Evolutionary conservation across 371 early-diverging fungal genomes (phyloP).

Genomic region (Mortierella sp.): DNA sequence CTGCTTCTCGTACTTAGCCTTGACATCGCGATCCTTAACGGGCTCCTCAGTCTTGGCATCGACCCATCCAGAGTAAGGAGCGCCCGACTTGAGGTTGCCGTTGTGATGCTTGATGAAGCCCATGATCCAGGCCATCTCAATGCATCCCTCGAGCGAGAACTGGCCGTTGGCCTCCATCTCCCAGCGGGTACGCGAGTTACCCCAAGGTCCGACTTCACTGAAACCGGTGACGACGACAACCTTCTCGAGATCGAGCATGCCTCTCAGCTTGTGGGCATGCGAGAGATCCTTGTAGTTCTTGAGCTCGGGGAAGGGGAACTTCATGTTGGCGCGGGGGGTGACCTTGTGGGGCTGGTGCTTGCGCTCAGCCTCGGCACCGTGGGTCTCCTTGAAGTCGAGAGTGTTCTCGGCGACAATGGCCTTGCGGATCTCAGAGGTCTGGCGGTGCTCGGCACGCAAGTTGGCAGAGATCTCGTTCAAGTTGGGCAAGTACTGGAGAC

Average conservation of each 20-base stretch:
- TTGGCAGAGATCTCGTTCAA: conserved; percentile 81
- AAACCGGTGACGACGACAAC: conserved; percentile 96
- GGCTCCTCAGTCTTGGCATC: conserved; percentile 93
- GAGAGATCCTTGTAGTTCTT: conserved; percentile 76
- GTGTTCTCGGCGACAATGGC: conserved; percentile 86
- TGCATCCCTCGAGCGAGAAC: conserved; percentile 96
- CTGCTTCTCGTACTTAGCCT: conserved; percentile 93
- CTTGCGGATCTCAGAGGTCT: conserved; percentile 89
- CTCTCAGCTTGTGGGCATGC: conserved; percentile 83
- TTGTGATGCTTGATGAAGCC: conserved; percentile 93
- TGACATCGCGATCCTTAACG: conserved; percentile 92
- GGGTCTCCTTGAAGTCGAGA: conserved; percentile 83
- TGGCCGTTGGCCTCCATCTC: conserved; percentile 96
- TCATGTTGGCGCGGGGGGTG: conserved; percentile 95
- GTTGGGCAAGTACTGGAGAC: conserved; percentile 88
- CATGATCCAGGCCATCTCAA: conserved; percentile 99
- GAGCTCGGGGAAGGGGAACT: conserved; percentile 90
- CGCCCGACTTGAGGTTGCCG: conserved; percentile 87
- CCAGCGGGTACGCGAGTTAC: conserved; percentile 96
- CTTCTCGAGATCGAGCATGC: conserved; percentile 93
- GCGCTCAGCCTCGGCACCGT: conserved; percentile 81
- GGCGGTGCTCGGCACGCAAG: conserved; percentile 83
- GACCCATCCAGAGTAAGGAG: conserved; percentile 94
- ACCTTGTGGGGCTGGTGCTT: conserved; percentile 84
- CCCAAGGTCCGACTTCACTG: conserved; percentile 96